These are phyloP conservation scores for Wallacemonas sp. DNA, from an alignment of 208 protist genomes.

Conservation along the genomic window DNA sequence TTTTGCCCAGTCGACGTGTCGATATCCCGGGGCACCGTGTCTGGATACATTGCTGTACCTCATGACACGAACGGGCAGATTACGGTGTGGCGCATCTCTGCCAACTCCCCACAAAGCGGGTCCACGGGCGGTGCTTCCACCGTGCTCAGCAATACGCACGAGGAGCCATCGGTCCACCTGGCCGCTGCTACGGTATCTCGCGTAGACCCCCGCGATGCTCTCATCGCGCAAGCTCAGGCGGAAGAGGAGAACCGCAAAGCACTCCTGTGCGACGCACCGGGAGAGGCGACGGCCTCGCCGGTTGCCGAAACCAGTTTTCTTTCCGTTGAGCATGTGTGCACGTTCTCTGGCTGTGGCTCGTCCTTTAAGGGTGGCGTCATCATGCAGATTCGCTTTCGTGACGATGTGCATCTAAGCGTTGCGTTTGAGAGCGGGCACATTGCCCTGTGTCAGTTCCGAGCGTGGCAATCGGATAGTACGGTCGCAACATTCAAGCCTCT, in stretches of 20 bases:
- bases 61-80: conserved; percentile 53
- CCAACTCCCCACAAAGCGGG: no score
- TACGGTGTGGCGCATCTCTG: conserved; percentile 29
- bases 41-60: conserved; percentile 34
- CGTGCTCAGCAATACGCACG: no score
- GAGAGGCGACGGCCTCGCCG: background rate
- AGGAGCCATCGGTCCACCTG: background rate
- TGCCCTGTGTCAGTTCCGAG: conserved; percentile 20
- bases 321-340: conserved; percentile 15
- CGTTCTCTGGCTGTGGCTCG: conserved; percentile 36
- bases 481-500: background rate
- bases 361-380: conserved; percentile 70
- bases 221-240: conserved; percentile 25
- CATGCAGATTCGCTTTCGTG: conserved; percentile 64
- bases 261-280: background rate
- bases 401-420: conserved; percentile 28
- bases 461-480: background rate
- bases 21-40: conserved; percentile 10
- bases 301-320: conserved; percentile 7
- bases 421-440: conserved; percentile 83
- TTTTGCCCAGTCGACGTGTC: conserved; percentile 47
- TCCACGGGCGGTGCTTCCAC: no score
- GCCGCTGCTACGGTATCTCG: conserved; percentile 11
- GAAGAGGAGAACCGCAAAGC: conserved; percentile 2
- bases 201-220: conserved; percentile 36